Evolutionary conservation across 768 basidiomycete species (phyloP), one percentile per base, ranked within the genome.

Genomic region (Dictyophora rubrovolvata): DNA sequence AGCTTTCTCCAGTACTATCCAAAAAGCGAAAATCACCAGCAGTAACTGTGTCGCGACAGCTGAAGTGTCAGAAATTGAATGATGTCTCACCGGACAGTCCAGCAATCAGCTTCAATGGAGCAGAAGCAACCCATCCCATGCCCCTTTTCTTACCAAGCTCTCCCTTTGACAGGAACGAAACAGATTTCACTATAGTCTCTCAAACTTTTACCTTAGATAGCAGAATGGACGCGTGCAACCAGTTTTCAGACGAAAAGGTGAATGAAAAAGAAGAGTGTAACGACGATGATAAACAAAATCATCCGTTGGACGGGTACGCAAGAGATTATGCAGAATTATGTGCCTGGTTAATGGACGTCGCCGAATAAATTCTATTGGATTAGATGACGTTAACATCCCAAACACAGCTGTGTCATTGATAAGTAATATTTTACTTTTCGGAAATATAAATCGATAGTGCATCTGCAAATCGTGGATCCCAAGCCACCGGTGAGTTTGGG

Each of bases 381-480:
- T 22, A 42, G 42, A 42, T 42, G 42, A 42, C n/a, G 42, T 42
- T 2, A 2, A 42, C 28, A 28, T 28, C 28, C 28, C 7, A 28
- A 28, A 28, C 28, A 28, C 28, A 28, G 7, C 7, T 28, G 28
- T 28, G 28, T 28, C 28, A 28, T 28, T 28, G 7, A 28, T 28
- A 42, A 42, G 2, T 14, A n/a, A n/a, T 42, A 42, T 42, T 42
- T 42, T 42, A 42, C 42, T 42, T 42, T 49, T 56, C 59, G 42
- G 67, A 69, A 50, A 76, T 75, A 64, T 78, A 90, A 6, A 92
- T 77, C 51, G 72, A 76, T 58, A 94, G 65, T 18, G 77, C 75
- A 49, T 77, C 75, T 55, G 75, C 72, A 65, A 89, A 87, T 60
- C 85, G 75, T 60, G 84, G 79, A 65, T 93, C 87, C 93, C 93